Base-by-base conservation (phyloP, 116 monocot species). In the Dioscorea cayenensis region DNA sequence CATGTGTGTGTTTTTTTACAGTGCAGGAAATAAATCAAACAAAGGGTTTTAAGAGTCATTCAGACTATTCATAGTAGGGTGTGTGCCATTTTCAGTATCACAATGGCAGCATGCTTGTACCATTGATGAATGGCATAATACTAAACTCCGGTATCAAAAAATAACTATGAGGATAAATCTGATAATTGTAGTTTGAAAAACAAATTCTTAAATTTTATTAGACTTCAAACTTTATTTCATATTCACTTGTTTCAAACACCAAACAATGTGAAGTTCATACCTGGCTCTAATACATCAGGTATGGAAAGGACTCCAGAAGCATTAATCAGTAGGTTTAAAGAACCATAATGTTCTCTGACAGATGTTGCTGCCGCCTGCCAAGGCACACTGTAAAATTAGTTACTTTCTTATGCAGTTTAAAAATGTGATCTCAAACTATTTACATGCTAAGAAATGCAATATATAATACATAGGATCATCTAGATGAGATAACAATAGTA, bases 251-350 rank as follows among this genome's bases (percentile, higher is more conserved):
- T 55, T 18, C 19, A 55, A 55, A n/a, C 5, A 55, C 55, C 16
- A n/a, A 55, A 19, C 18, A 23, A 27, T 62, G 23, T 60, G 19
- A 77, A 20, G 49, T 52, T 23, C 64, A 51, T 58, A 92, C 92
- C 92, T 84, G 92, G 96, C 67, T 92, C 92, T 49, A 96, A 68
- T 22, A 86, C 65, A 74, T 87, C 71, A 49, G 96, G 90, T 67
- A 96, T 86, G n/a, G 92, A 92, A 68, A 96, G 86, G 22, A 96
- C 74, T 63, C 96, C 96, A 48, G 92, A 85, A 74, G 92, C 84
- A 84, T 96, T 96, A 66, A 96, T 86, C 21, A 96, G 80, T 51
- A 96, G 85, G 79, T 96, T 92, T 70, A 96, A 72, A 64, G 67
- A 79, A 6, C 90, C 86, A 77, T 86, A 81, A 52, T 50, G 75